Conservation (phyloP, 306 rosid species). For the Mimosa bimucronata region DNA sequence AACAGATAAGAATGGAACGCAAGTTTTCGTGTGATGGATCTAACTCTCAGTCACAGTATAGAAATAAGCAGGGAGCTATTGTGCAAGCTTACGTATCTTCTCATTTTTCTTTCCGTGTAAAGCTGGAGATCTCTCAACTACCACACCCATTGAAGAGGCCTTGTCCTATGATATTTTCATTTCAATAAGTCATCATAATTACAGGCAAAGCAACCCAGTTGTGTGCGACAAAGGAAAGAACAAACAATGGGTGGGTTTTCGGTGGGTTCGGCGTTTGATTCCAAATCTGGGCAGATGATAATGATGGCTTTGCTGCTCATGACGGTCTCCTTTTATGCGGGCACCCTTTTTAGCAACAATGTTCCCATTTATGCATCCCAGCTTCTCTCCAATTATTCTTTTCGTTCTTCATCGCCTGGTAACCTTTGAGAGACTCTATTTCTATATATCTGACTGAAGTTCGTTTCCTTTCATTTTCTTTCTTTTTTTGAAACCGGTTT, state of each 20-base stretch:
- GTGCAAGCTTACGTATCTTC: neutral
- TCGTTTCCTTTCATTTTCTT: neutral
- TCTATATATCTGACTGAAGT: neutral
- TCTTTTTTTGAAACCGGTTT: neutral
- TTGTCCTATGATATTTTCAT: slow-evolving; percentile 1
- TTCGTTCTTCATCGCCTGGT: slow-evolving; percentile 41
- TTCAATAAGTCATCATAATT: neutral
- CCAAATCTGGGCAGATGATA: slow-evolving; percentile 66
- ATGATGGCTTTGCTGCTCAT: slow-evolving; percentile 59
- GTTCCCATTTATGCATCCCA: slow-evolving; percentile 72
- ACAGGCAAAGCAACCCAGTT: slow-evolving; percentile 21
- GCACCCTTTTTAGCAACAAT: slow-evolving; percentile 68
- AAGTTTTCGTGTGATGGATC: neutral
- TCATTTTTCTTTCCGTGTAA: neutral
- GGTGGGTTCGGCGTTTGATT: slow-evolving; percentile 58
- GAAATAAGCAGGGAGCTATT: neutral
- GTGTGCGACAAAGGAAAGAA: slow-evolving; percentile 3
- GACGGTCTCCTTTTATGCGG: slow-evolving; percentile 71
- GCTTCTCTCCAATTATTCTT: slow-evolving; percentile 44
- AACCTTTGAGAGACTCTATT: slow-evolving; percentile 16
- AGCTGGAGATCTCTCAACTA: slow-evolving; percentile 5
- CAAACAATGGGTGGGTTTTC: slow-evolving; percentile 43
- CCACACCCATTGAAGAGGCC: slow-evolving; percentile 5
- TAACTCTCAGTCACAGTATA: neutral
- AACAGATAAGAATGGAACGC: neutral